Evolutionary conservation across 208 protist species (phyloP).

Genomic region (Crithidia brevicula): DNA sequence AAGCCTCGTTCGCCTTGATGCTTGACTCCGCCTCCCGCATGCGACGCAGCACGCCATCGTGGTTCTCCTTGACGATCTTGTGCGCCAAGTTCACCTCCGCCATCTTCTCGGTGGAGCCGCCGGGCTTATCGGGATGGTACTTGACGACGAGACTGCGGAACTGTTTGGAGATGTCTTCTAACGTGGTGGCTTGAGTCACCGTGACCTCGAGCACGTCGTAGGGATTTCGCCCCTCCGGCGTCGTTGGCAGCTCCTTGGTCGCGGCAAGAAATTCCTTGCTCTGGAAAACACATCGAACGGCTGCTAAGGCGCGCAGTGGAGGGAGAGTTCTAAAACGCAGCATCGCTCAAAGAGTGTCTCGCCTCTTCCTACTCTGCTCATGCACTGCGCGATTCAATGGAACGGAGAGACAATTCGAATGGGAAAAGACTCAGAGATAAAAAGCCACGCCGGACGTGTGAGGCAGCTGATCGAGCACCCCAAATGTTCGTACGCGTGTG

Average conservation of each 20-base stretch:
- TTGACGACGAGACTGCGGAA: conserved; percentile 85
- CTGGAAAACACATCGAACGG: conserved; percentile 70
- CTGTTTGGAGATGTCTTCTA: conserved; percentile 89
- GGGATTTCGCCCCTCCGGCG: conserved; percentile 85
- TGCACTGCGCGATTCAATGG: too few relatives aligned
- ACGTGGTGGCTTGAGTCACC: conserved; percentile 64
- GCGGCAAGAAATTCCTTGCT: conserved; percentile 79
- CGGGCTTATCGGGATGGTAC: conserved; percentile 90
- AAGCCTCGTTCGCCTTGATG: conserved; percentile 57
- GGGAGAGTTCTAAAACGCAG: conserved; percentile 27
- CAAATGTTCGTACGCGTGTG: too few relatives aligned
- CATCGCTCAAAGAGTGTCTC: too few relatives aligned
- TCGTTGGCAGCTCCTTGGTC: conserved; percentile 78
- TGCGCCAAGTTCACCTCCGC: conserved; percentile 89
- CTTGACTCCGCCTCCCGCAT: conserved; percentile 68
- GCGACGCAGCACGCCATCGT: conserved; percentile 66
- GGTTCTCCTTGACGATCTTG: conserved; percentile 90
- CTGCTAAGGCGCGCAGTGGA: conserved; percentile 6
- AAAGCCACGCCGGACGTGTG: too few relatives aligned
- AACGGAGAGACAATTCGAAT: too few relatives aligned
- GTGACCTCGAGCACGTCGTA: conserved; percentile 92
- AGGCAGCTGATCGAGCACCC: too few relatives aligned
- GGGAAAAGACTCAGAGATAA: too few relatives aligned
- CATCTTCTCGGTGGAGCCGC: conserved; percentile 91
- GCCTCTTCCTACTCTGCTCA: too few relatives aligned